Percentiles rank a stretch among this genome's conserved stretches.
These are phyloP conservation scores for Botrytis squamosa DNA, from an alignment of 2,329 filamentous ascomycete genomes.

Conservation along the genomic window DNA sequence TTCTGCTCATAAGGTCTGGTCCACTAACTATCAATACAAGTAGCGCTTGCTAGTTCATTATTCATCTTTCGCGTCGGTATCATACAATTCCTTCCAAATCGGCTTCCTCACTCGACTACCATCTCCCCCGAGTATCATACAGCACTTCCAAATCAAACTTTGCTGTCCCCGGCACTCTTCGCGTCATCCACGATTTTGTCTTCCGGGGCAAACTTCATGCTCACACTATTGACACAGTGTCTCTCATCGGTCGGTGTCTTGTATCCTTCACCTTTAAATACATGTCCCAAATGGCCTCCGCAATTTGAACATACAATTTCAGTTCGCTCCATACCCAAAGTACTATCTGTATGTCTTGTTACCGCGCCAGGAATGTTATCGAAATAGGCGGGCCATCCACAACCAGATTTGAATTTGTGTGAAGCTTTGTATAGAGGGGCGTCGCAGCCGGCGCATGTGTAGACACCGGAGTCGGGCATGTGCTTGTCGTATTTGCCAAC, in stretches of 20 bases:
- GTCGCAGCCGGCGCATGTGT: conserved; percentile 82
- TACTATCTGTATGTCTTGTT: conserved; percentile 71
- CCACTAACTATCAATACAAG: conserved; percentile 4
- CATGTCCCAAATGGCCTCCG: conserved; percentile 86
- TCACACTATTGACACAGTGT: conserved; percentile 94
- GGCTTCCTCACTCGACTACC: not conserved
- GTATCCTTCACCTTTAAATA: conserved; percentile 87
- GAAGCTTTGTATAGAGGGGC: conserved; percentile 87
- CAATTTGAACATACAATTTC: conserved; percentile 96
- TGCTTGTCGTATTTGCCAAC: conserved; percentile 88
- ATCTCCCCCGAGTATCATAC: not conserved
- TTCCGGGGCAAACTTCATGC: conserved; percentile 74
- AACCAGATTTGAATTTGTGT: conserved; percentile 95
- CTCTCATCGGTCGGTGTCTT: conserved; percentile 87
- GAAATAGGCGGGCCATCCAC: conserved; percentile 98
- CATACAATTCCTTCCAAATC: not conserved
- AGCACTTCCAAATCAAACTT: conserved; percentile 5
- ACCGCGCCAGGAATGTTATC: conserved; percentile 92
- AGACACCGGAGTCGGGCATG: conserved; percentile 71
- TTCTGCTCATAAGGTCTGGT: not conserved
- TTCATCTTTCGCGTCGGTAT: not conserved
- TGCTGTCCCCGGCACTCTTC: conserved; percentile 39
- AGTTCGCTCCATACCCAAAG: conserved; percentile 78
- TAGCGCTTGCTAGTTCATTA: not conserved
- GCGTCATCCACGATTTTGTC: conserved; percentile 52